Conservation (phyloP, 139 green algal genomes). For the Chlorella sp. region DNA sequence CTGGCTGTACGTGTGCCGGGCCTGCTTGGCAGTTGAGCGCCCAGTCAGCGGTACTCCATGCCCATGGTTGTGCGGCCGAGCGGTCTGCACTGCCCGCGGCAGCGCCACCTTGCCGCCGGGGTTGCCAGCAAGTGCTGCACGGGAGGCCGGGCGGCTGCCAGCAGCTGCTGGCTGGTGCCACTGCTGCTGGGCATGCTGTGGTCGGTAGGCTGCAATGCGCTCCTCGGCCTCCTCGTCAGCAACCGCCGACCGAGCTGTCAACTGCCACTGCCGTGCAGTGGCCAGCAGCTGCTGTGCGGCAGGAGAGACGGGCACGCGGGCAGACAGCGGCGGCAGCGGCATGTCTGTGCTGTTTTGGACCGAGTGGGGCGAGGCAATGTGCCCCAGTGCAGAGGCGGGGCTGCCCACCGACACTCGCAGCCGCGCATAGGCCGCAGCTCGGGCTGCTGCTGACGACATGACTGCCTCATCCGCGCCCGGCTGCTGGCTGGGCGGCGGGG, state of each 20-base stretch:
- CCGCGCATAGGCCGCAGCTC: not conserved
- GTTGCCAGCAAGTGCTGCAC: no score
- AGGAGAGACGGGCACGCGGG: conserved; percentile 1
- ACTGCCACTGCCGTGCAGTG: conserved; percentile 22
- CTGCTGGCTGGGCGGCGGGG: not conserved
- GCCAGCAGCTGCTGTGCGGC: conserved; percentile 23
- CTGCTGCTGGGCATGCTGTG: no score
- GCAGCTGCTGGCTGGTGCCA: no score
- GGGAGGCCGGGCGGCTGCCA: no score
- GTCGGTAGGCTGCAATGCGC: not conserved
- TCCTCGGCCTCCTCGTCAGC: not conserved
- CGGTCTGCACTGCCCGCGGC: no score
- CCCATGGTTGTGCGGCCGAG: not conserved
- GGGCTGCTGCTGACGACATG: not conserved
- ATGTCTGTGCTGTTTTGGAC: not conserved
- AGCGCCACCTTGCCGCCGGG: no score
- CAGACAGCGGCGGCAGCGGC: not conserved
- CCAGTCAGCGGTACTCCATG: not conserved
- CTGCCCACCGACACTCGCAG: not conserved
- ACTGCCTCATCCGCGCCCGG: not conserved
- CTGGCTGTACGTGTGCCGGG: conserved; percentile 16
- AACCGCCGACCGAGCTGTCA: not conserved
- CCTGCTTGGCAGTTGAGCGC: not conserved
- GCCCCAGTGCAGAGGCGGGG: not conserved
- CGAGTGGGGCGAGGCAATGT: no score